Percentiles rank a stretch among this genome's conserved stretches.
phyloP scores from a whole-genome alignment of 768 basidiomycete genomes.

The Amanita pallidorosea region DNA sequence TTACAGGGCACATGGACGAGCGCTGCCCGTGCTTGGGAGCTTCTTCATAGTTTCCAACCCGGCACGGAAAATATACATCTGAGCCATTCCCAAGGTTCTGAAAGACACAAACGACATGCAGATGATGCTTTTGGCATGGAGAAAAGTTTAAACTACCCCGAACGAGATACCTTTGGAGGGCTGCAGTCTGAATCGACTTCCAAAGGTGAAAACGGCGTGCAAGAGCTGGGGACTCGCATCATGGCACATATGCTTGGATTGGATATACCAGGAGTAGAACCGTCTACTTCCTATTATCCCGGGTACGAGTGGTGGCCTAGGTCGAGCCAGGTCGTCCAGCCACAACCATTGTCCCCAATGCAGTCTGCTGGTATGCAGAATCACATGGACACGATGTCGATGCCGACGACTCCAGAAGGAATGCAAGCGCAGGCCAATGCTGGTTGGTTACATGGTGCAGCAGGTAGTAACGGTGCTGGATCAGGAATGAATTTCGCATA shows the following conservation, averaged over 20 bases:
- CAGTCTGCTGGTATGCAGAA: constrained; percentile 7
- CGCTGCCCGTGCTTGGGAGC: constrained; percentile 52
- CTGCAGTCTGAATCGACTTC: constrained; percentile 13
- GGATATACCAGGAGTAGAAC: constrained; percentile 53
- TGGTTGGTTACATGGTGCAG: background rate
- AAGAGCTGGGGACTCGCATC: constrained; percentile 51
- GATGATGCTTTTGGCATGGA: constrained; percentile 56
- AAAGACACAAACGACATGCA: constrained; percentile 46
- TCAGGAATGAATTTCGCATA: constrained; percentile 10
- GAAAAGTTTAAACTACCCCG: constrained; percentile 32
- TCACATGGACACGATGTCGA: constrained; percentile 1
- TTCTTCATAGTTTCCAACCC: constrained; percentile 57
- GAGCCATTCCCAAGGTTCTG: constrained; percentile 23
- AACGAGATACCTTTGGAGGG: constrained; percentile 26
- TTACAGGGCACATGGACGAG: constrained; percentile 60
- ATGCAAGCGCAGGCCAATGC: background rate
- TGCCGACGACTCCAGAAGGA: background rate
- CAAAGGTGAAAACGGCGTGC: constrained; percentile 34
- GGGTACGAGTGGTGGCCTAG: constrained; percentile 65
- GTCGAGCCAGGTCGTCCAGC: constrained; percentile 16
- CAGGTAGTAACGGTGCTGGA: background rate
- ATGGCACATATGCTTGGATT: constrained; percentile 68
- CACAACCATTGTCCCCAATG: constrained; percentile 11
- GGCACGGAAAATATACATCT: constrained; percentile 30
- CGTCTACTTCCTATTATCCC: constrained; percentile 43